Percentiles rank a stretch among this genome's conserved stretches.
These are phyloP conservation scores for Candida sithepensis DNA, from an alignment of 805 yeast species.

Conservation along the genomic window DNA sequence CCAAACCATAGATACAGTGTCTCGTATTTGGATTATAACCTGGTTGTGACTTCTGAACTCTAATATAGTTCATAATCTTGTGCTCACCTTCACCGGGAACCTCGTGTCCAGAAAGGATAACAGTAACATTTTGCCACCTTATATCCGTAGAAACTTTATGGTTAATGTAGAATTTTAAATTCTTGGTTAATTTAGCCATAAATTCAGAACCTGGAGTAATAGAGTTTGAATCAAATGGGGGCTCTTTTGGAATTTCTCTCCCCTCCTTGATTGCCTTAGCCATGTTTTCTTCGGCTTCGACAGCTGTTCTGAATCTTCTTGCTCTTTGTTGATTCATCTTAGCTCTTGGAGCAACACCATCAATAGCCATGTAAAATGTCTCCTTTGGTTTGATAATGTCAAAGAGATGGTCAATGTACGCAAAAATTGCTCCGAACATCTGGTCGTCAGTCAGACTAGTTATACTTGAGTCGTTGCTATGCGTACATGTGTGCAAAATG, in stretches of 20 bases:
- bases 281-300: conserved; percentile 81
- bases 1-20: conserved; percentile 93
- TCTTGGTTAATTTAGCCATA: conserved; percentile 82
- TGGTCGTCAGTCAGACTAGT: conserved; percentile 79
- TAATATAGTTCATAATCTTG: conserved; percentile 89
- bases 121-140: conserved; percentile 75
- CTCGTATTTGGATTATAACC: conserved; percentile 76
- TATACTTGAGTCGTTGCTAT: conserved; percentile 64
- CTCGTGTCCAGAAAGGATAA: conserved; percentile 87
- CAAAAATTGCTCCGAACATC: conserved; percentile 88
- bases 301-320: conserved; percentile 90
- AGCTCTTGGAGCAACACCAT: conserved; percentile 98
- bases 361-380: conserved; percentile 93
- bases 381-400: conserved; percentile 82
- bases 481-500: conserved; percentile 90
- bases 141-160: conserved; percentile 84
- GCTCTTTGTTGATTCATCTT: conserved; percentile 98
- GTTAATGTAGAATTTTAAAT: conserved; percentile 82
- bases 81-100: conserved; percentile 99
- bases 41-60: conserved; percentile 70
- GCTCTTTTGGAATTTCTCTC: conserved; percentile 71
- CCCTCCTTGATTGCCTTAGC: conserved; percentile 73
- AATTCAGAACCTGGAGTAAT: conserved; percentile 97
- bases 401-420: conserved; percentile 91
- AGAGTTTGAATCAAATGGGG: conserved; percentile 86